A percentile compares a stretch with the other conserved stretches of the same genome.
Conservation (phyloP, 805 yeast species). For the Cyberlindnera mississippiensis region DNA sequence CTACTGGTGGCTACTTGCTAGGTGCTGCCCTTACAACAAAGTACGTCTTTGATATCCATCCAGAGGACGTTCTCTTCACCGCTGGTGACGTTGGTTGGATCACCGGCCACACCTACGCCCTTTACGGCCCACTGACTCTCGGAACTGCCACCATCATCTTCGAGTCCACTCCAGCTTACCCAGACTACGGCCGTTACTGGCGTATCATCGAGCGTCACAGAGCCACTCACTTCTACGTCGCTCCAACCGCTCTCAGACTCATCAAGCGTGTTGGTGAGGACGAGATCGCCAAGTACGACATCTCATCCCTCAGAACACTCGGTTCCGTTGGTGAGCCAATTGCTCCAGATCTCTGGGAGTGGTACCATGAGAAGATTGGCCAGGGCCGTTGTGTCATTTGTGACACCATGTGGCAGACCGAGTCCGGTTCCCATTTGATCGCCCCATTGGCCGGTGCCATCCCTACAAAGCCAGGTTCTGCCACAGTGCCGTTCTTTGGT, state of each 20-base stretch:
- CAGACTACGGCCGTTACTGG: constrained; percentile 95
- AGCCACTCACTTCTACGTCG: constrained; percentile 95
- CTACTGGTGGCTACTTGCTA: constrained; percentile 89
- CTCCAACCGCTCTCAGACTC: constrained; percentile 95
- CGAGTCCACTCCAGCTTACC: constrained; percentile 98
- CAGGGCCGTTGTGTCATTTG: constrained; percentile 83
- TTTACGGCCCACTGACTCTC: constrained; percentile 84
- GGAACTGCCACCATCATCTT: constrained; percentile 93
- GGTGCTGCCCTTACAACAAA: constrained; percentile 91
- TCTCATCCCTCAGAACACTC: constrained; percentile 81
- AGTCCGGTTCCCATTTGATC: constrained; percentile 92
- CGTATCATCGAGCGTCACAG: constrained; percentile 86
- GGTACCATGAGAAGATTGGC: constrained; percentile 94
- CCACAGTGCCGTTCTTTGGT: constrained; percentile 95
- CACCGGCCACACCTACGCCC: constrained; percentile 95
- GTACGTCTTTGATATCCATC: constrained; percentile 90
- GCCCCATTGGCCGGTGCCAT: constrained; percentile 93
- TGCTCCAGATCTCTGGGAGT: constrained; percentile 97
- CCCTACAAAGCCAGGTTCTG: constrained; percentile 96
- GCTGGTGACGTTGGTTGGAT: constrained; percentile 99
- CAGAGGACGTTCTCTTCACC: constrained; percentile 83
- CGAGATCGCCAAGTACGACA: constrained; percentile 74
- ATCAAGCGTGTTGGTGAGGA: constrained; percentile 87
- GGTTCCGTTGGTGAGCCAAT: constrained; percentile 99
- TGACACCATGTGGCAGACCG: constrained; percentile 99